Base-by-base conservation (phyloP, 352 stramenopile genomes). In the Thraustotheca clavata region DNA sequence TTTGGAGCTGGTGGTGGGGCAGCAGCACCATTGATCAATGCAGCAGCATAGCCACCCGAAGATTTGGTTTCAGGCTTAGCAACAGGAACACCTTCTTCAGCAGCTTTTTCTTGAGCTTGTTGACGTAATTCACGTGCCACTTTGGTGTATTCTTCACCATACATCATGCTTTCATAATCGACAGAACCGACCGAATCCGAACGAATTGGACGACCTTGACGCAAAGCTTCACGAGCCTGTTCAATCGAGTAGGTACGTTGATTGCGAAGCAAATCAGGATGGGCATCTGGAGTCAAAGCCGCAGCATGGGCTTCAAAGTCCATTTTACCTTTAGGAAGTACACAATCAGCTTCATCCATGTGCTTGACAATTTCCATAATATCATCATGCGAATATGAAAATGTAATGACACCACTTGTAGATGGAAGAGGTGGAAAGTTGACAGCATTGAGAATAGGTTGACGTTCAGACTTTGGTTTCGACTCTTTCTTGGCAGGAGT, bases 181-280 rank as follows among this genome's bases (percentile, higher is more conserved):
- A 91, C 87, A 18, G 84, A 94, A 49, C 84, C 84, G 52, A 94
- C 80, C 43, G 84, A 94, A 70, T 94, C 87, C 69, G 77, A 87
- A 59, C 85, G 81, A 48, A 96, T 92, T 31, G 87, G 87, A 29
- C 86, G 85, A 62, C 88, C 87, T 70, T 95, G 85, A 59, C 86
- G 83, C 74, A 96, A 80, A 20, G 89, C 86, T 39, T 96, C 87
- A 60, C 87, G 80, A 49, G 86, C 88, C 71, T 96, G 87, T 69
- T 96, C 88, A 71, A 96, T 96, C 83, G 79, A 91, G 73, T 95
- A 95, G 41, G 88, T 95, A 47, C 88, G 84, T 77, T 96, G 88
- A 72, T 94, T 93, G 62, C 85, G 78, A 63, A 96, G 71, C 70
- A 96, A 62, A 49, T 94, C 88, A 4, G 86, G 79, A 73, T 96